These are phyloP conservation scores for Clarireedia sp. DNA, from an alignment of 2,329 filamentous ascomycete species.

Conservation along the genomic window DNA sequence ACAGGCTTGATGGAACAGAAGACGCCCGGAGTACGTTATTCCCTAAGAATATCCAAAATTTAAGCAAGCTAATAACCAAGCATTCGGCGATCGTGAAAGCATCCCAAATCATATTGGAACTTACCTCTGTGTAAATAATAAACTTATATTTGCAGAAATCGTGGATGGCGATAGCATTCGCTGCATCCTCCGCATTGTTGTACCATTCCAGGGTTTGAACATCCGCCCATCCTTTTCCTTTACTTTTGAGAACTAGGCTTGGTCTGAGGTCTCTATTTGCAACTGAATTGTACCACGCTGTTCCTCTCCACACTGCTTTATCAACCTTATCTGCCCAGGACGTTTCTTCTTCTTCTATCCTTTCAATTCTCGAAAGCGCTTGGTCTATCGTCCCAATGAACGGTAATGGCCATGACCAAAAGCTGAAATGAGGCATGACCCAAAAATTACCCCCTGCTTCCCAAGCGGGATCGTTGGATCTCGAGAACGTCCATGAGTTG, in stretches of 20 bases:
- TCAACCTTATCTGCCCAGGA: slow-evolving; percentile 32
- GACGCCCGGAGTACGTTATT: slow-evolving; percentile 44
- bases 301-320: slow-evolving; percentile 44
- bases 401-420: slow-evolving; percentile 45
- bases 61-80: background rate
- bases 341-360: slow-evolving; percentile 29
- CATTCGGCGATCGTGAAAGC: background rate
- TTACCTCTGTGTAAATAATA: slow-evolving; percentile 41
- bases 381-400: slow-evolving; percentile 39
- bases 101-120: background rate
- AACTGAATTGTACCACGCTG: slow-evolving; percentile 37
- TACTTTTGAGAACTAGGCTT: slow-evolving; percentile 18
- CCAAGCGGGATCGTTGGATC: slow-evolving; percentile 33
- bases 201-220: slow-evolving; percentile 33
- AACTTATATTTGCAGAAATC: slow-evolving; percentile 46
- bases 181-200: slow-evolving; percentile 26
- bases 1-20: slow-evolving; percentile 45
- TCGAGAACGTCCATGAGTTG: slow-evolving; percentile 41
- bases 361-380: slow-evolving; percentile 32
- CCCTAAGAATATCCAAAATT: slow-evolving; percentile 26
- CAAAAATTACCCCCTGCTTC: slow-evolving; percentile 33
- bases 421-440: slow-evolving; percentile 48
- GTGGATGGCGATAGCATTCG: slow-evolving; percentile 42
- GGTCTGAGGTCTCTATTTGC: slow-evolving; percentile 22
- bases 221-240: slow-evolving; percentile 40